Conservation (phyloP, 495 filamentous ascomycete species). For the Amphirosellinia nigrospora region DNA sequence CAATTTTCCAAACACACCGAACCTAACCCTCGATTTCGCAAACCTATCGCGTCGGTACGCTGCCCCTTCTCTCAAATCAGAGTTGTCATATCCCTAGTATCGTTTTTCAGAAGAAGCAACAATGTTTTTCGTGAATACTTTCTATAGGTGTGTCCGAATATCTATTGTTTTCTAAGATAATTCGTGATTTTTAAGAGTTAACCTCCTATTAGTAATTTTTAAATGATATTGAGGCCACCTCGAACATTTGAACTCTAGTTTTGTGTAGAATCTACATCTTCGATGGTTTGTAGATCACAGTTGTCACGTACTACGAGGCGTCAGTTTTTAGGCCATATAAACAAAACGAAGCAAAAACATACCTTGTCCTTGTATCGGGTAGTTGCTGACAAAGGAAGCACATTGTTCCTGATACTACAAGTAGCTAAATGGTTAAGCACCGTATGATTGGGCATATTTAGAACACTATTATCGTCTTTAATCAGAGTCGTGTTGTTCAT, state of each 20-base stretch:
- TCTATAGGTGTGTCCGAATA: neutral
- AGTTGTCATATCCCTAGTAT: neutral
- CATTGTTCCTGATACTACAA: conserved; percentile 95
- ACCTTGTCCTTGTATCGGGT: conserved; percentile 98
- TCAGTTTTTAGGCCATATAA: conserved; percentile 20
- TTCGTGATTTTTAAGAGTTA: neutral
- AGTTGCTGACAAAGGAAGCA: conserved; percentile 95
- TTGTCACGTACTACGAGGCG: conserved; percentile 83
- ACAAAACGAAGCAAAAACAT: conserved; percentile 34
- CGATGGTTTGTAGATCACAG: conserved; percentile 95
- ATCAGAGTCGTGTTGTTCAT: conserved; percentile 87
- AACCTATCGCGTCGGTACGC: neutral
- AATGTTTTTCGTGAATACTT: neutral
- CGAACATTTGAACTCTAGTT: neutral
- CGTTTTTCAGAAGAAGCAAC: neutral
- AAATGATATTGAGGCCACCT: neutral
- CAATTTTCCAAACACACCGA: conserved; percentile 1
- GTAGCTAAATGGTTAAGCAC: conserved; percentile 98
- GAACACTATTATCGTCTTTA: conserved; percentile 96
- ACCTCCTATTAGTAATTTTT: neutral
- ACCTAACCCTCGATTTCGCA: neutral
- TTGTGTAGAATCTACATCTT: conserved; percentile 29
- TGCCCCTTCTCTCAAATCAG: neutral
- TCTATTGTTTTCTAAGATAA: neutral
- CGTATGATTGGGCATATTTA: conserved; percentile 95